Evolutionary conservation across 148 eudicot genomes (phyloP).

Genomic region (Suaeda aralocaspica): DNA sequence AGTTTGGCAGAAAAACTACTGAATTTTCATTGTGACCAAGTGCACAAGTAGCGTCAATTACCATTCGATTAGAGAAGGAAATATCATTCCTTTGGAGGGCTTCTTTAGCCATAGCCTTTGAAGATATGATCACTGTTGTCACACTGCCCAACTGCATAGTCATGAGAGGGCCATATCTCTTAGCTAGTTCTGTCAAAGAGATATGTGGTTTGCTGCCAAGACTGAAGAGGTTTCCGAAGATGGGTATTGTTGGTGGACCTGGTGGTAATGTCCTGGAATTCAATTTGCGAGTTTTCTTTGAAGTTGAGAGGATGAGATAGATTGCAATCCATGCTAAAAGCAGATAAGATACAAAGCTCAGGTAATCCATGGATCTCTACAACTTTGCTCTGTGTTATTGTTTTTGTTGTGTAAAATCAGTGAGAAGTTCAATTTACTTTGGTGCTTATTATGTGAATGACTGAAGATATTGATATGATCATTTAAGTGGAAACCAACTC

Average conservation of each 20-base stretch:
- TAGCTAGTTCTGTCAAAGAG: conserved; percentile 33
- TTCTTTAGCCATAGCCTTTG: conserved; percentile 35
- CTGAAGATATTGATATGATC: too few relatives aligned
- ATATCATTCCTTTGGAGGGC: conserved; percentile 36
- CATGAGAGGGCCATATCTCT: conserved; percentile 40
- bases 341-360: conserved; percentile 17
- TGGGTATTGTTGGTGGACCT: conserved; percentile 37
- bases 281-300: conserved; percentile 6
- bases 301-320: conserved; percentile 7
- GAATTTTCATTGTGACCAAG: conserved; percentile 22
- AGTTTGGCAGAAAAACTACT: conserved; percentile 23
- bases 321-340: conserved; percentile 21
- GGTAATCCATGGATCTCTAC: conserved; percentile 16
- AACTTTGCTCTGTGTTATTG: not conserved
- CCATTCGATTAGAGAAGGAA: conserved; percentile 24
- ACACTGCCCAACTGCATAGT: conserved; percentile 36
- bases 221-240: too few relatives aligned
- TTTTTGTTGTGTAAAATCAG: not conserved
- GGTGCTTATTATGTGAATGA: too few relatives aligned
- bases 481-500: too few relatives aligned
- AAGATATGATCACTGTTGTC: conserved; percentile 36
- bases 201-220: conserved; percentile 40
- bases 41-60: conserved; percentile 28
- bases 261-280: conserved; percentile 32
- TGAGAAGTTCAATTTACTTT: not conserved